These are phyloP conservation scores for Chytriomyces hyalinus DNA, from an alignment of 192 early-diverging fungal species.

Conservation along the genomic window DNA sequence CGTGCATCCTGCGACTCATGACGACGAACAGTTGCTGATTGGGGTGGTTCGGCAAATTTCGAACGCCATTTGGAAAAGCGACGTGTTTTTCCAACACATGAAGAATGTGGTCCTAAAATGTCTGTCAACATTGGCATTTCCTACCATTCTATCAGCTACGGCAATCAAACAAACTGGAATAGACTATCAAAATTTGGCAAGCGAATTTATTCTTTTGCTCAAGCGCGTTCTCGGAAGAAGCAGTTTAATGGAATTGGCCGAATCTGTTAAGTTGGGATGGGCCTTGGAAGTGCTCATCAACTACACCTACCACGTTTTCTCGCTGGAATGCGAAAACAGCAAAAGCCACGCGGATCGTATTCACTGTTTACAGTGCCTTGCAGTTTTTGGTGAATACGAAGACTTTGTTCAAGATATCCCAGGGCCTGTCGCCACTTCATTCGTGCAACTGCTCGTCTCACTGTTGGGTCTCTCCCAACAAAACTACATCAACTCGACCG, in stretches of 20 bases:
- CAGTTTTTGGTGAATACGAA: conserved; percentile 21
- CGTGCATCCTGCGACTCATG: conserved; percentile 30
- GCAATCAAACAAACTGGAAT: conserved; percentile 4
- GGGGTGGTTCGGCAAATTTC: conserved; percentile 26
- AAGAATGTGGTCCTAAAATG: conserved; percentile 21
- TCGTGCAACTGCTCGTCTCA: conserved; percentile 38
- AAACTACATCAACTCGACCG: conserved; percentile 35
- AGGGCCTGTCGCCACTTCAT: conserved; percentile 9
- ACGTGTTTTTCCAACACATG: background rate
- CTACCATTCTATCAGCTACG: conserved; percentile 14
- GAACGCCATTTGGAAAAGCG: background rate
- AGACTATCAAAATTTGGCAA: background rate
- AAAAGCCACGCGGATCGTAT: conserved; percentile 23
- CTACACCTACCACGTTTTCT: conserved; percentile 36
- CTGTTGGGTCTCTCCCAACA: conserved; percentile 38
- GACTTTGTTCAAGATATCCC: conserved; percentile 14
- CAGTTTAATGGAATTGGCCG: background rate
- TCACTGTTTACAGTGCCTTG: conserved; percentile 35
- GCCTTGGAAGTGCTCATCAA: conserved; percentile 34
- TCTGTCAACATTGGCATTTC: conserved; percentile 25
- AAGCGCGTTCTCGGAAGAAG: background rate
- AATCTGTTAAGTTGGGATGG: conserved; percentile 8
- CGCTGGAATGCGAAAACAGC: conserved; percentile 18
- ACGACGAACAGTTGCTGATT: conserved; percentile 40
- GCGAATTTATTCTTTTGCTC: conserved; percentile 24